These are phyloP conservation scores for Oleoguttula mirabilis DNA, from an alignment of 495 filamentous ascomycete species.

Conservation along the genomic window DNA sequence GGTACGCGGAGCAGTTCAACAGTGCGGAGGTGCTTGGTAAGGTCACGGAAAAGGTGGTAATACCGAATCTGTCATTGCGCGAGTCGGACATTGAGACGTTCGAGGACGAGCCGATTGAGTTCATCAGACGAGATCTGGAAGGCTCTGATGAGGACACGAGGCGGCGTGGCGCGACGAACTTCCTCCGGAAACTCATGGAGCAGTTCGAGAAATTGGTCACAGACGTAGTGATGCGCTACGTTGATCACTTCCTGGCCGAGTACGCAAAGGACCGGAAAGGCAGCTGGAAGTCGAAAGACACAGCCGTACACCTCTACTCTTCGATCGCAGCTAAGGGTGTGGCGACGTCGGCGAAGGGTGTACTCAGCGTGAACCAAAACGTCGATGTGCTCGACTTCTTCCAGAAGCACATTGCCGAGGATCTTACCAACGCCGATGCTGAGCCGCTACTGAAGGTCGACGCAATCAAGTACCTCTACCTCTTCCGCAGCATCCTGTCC, in stretches of 20 bases:
- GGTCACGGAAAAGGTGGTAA: constrained; percentile 85
- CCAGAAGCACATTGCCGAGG: constrained; percentile 71
- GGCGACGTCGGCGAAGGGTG: constrained; percentile 72
- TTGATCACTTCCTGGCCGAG: constrained; percentile 58
- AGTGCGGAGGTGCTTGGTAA: constrained; percentile 59
- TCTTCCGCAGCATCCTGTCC: constrained; percentile 80
- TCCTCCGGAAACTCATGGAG: constrained; percentile 72
- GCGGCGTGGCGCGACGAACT: constrained; percentile 83
- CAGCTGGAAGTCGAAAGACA: constrained; percentile 96
- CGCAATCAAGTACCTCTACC: constrained; percentile 93
- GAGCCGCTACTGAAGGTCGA: constrained; percentile 89
- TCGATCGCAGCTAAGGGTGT: constrained; percentile 85
- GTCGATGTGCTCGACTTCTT: constrained; percentile 85
- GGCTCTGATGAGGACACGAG: constrained; percentile 92
- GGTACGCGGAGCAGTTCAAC: constrained; percentile 79
- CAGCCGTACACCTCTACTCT: constrained; percentile 86
- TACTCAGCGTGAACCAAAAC: constrained; percentile 71
- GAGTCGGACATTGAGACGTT: constrained; percentile 92
- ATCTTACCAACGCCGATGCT: constrained; percentile 56
- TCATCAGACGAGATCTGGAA: constrained; percentile 89
- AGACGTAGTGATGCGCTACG: constrained; percentile 65
- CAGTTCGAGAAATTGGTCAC: constrained; percentile 80
- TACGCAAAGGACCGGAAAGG: constrained; percentile 55
- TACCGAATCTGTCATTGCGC: constrained; percentile 81
- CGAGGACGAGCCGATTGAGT: constrained; percentile 98